A percentile compares a stretch with the other conserved stretches of the same genome.
Evolutionary conservation across 1,284 basidiomycete species (phyloP).

Genomic region (Vanrija humicola): DNA sequence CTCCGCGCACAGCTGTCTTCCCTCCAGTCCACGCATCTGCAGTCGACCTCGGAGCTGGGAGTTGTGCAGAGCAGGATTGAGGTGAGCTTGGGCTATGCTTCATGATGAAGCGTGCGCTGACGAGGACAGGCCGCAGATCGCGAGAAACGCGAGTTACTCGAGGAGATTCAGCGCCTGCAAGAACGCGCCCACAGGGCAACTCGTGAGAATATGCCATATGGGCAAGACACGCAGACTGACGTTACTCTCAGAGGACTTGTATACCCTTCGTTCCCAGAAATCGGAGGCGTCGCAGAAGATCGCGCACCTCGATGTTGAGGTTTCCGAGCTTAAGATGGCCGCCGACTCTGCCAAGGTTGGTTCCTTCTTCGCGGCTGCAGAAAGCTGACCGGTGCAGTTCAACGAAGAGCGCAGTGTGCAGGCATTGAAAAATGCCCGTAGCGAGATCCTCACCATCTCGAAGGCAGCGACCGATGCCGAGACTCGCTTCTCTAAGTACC

Average conservation of each 20-base stretch:
- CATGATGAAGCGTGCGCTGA: not conserved
- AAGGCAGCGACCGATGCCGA: conserved; percentile 38
- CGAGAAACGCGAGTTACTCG: conserved; percentile 43
- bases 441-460: conserved; percentile 33
- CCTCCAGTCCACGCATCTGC: conserved; percentile 33
- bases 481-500: conserved; percentile 38
- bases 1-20: conserved; percentile 37
- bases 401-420: conserved; percentile 38
- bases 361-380: not conserved
- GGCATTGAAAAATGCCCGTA: conserved; percentile 34
- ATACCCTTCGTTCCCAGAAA: conserved; percentile 35
- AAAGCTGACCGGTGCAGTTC: conserved; percentile 28
- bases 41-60: conserved; percentile 30
- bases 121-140: conserved; percentile 32
- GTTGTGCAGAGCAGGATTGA: conserved; percentile 36
- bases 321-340: conserved; percentile 79
- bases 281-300: conserved; percentile 56
- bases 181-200: conserved; percentile 27
- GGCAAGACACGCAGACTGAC: not conserved
- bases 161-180: conserved; percentile 38
- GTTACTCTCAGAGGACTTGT: conserved; percentile 38
- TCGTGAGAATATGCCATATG: conserved; percentile 21
- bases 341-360: conserved; percentile 41
- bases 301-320: conserved; percentile 77
- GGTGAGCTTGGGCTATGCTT: conserved; percentile 16